These are phyloP conservation scores for Candida dendrica DNA, from an alignment of 805 yeast species.

Conservation along the genomic window DNA sequence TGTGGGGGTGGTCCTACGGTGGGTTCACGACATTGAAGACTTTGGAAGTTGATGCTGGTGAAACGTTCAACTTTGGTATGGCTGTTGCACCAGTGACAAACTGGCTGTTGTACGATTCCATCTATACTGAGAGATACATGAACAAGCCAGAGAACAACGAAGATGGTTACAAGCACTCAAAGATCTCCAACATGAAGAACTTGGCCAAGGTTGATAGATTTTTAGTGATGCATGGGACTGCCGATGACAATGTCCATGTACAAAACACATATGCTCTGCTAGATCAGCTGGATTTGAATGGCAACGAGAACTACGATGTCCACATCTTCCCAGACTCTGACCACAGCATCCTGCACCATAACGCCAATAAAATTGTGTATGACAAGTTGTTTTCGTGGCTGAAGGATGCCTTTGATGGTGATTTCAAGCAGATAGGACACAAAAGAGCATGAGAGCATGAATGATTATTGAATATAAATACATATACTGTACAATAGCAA, in stretches of 20 bases:
- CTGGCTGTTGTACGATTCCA: conserved; percentile 87
- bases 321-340: conserved; percentile 80
- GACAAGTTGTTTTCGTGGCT: conserved; percentile 66
- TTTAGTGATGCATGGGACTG: conserved; percentile 91
- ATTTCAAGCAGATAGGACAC: conserved; percentile 24
- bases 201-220: conserved; percentile 59
- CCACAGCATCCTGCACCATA: conserved; percentile 65
- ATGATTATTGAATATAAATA: too few species aligned
- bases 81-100: conserved; percentile 97
- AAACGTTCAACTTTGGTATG: conserved; percentile 79
- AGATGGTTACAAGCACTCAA: conserved; percentile 53
- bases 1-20: conserved; percentile 99
- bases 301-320: conserved; percentile 73
- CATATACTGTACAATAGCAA: neutral
- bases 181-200: conserved; percentile 47
- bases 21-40: conserved; percentile 90
- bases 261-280: conserved; percentile 78
- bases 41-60: conserved; percentile 69
- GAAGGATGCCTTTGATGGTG: conserved; percentile 50
- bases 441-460: neutral
- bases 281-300: conserved; percentile 64
- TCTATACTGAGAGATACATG: conserved; percentile 95
- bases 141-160: conserved; percentile 65
- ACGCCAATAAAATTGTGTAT: conserved; percentile 61
- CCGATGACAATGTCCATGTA: conserved; percentile 95